Evolutionary conservation across 768 basidiomycete species (phyloP).

Genomic region (Leucogyrophana mollusca): DNA sequence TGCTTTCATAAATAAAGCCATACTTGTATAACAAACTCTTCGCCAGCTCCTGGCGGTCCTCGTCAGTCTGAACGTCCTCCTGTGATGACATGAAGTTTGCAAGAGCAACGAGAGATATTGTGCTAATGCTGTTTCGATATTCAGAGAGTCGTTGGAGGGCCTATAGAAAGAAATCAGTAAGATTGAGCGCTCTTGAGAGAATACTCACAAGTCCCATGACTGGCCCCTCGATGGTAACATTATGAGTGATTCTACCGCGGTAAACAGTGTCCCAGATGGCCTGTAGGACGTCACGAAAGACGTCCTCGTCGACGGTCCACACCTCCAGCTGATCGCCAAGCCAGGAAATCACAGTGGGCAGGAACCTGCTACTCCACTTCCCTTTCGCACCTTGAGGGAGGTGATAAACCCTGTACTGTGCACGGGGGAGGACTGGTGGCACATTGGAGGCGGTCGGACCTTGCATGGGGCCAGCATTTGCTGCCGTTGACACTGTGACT

Average conservation of each 20-base stretch:
- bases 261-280: slow-evolving; percentile 7
- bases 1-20: not conserved
- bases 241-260: slow-evolving; percentile 4
- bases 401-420: too few relatives aligned
- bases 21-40: not conserved
- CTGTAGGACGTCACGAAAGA: slow-evolving; percentile 6
- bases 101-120: not conserved
- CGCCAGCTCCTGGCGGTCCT: not conserved
- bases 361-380: not conserved
- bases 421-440: too few relatives aligned
- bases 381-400: not conserved
- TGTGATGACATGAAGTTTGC: not conserved
- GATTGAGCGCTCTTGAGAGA: too few relatives aligned
- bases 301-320: slow-evolving; percentile 7
- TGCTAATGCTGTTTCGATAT: not conserved
- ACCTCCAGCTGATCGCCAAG: slow-evolving; percentile 5
- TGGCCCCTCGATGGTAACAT: not conserved
- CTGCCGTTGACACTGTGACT: too few relatives aligned
- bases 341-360: slow-evolving; percentile 5
- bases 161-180: not conserved
- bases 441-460: too few relatives aligned
- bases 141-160: not conserved
- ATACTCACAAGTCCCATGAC: not conserved
- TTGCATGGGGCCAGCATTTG: too few relatives aligned
- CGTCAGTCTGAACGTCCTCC: not conserved